phyloP scores from a whole-genome alignment of 495 filamentous ascomycete genomes.

The Annulohypoxylon moriforme region DNA sequence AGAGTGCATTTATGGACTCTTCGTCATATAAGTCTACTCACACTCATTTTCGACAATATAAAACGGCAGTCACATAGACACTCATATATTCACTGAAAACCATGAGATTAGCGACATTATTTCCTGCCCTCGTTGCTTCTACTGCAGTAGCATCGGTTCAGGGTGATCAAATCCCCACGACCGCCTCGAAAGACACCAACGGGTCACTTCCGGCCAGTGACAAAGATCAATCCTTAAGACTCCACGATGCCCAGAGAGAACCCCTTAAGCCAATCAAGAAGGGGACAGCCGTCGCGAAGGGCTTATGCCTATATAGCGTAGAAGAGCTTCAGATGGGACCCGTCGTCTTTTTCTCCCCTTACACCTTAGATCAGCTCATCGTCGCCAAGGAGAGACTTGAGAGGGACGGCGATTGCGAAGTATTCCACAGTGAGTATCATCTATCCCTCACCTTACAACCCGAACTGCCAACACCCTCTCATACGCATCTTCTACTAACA shows the following conservation, averaged over 20 bases:
- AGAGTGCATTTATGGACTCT: neutral
- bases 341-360: neutral
- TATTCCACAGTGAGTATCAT: neutral
- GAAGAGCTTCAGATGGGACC: neutral
- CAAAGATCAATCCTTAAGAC: neutral
- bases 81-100: neutral
- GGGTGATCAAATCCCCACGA: neutral
- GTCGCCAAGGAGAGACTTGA: slow-evolving; percentile 3
- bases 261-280: neutral
- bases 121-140: neutral
- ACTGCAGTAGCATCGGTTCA: neutral
- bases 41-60: neutral
- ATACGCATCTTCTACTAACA: neutral
- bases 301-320: neutral
- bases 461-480: neutral
- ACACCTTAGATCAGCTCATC: slow-evolving; percentile 11
- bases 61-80: neutral
- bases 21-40: neutral
- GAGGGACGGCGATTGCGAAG: neutral
- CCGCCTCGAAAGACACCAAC: neutral
- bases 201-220: neutral
- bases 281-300: neutral
- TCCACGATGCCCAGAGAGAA: neutral
- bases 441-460: neutral
- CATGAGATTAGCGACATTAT: slow-evolving; percentile 9